A percentile compares a stretch with the other conserved stretches of the same genome.
Evolutionary conservation across 2,329 filamentous ascomycete species (phyloP).

Genomic region (Aspergillus sp.): DNA sequence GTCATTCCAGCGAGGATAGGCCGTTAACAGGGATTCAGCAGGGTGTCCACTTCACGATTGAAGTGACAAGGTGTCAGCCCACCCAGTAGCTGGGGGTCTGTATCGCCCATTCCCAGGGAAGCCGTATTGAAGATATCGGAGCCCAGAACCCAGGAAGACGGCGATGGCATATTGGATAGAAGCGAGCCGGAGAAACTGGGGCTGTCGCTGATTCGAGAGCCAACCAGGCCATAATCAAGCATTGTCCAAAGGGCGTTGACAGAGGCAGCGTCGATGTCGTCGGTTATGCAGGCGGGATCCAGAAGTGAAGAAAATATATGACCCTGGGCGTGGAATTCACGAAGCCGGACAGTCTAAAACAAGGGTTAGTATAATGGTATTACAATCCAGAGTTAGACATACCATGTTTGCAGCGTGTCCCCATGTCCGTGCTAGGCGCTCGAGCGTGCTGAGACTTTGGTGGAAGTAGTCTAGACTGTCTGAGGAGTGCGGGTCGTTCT

Average conservation of each 20-base stretch:
- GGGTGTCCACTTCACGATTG: neutral
- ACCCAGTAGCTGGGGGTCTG: neutral
- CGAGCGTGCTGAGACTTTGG: conserved; percentile 17
- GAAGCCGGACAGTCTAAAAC: conserved; percentile 17
- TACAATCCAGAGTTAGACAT: neutral
- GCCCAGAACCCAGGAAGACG: conserved; percentile 12
- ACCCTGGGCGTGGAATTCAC: conserved; percentile 22
- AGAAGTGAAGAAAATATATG: conserved; percentile 18
- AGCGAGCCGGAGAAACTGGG: neutral
- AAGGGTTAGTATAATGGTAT: neutral
- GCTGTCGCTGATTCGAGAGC: neutral
- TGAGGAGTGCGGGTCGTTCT: neutral
- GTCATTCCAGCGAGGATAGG: neutral
- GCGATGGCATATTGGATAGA: conserved; percentile 12
- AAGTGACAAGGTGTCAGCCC: neutral
- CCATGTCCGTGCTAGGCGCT: conserved; percentile 19
- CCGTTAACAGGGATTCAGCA: neutral
- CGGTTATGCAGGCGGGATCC: conserved; percentile 14
- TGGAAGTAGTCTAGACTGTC: conserved; percentile 17
- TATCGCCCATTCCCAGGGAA: neutral
- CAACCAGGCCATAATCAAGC: conserved; percentile 19
- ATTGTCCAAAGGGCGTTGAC: conserved; percentile 22
- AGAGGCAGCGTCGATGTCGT: conserved; percentile 18
- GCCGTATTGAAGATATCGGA: conserved; percentile 4
- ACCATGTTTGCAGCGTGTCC: conserved; percentile 25